A percentile compares a stretch with the other conserved stretches of the same genome.
Conservation (phyloP, 2,329 filamentous ascomycete species). For the Alternaria brassicicola region DNA sequence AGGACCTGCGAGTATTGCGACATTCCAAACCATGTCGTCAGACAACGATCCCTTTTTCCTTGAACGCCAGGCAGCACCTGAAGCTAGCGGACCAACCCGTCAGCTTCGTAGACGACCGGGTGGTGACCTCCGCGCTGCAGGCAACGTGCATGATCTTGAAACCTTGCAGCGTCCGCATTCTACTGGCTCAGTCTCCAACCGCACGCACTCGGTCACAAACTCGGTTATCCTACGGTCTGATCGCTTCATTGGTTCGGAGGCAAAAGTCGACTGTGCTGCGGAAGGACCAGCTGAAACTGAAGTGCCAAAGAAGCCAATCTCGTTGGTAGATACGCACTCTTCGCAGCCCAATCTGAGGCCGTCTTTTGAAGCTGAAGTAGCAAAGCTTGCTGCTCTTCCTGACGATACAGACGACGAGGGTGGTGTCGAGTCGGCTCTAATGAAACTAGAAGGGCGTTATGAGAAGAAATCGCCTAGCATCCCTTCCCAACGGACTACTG, state of each 20-base stretch:
- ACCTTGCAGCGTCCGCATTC: conserved; percentile 54
- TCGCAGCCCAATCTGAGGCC: conserved; percentile 62
- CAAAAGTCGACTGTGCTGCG: conserved; percentile 11
- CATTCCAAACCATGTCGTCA: conserved; percentile 52
- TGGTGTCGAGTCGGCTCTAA: conserved; percentile 87
- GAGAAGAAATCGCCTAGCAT: conserved; percentile 55
- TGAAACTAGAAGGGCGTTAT: conserved; percentile 90
- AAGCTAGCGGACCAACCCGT: conserved; percentile 33
- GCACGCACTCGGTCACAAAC: conserved; percentile 50
- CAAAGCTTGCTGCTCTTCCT: conserved; percentile 84
- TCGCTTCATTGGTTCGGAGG: conserved; percentile 30
- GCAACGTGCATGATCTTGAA: conserved; percentile 55
- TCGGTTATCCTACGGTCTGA: conserved; percentile 46
- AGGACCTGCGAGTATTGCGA: conserved; percentile 66
- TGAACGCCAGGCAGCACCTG: conserved; percentile 38
- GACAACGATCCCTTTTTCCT: conserved; percentile 49
- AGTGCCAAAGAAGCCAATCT: conserved; percentile 41
- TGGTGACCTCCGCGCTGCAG: conserved; percentile 55
- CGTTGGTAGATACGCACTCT: conserved; percentile 59
- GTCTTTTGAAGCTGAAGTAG: conserved; percentile 88
- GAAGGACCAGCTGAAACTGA: conserved; percentile 20
- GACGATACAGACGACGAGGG: conserved; percentile 79
- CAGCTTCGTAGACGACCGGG: conserved; percentile 57
- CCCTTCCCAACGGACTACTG: conserved; percentile 25
- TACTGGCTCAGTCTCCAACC: conserved; percentile 54